Evolutionary conservation across 768 basidiomycete species (phyloP).

Genomic region (Pulveroboletus frians): DNA sequence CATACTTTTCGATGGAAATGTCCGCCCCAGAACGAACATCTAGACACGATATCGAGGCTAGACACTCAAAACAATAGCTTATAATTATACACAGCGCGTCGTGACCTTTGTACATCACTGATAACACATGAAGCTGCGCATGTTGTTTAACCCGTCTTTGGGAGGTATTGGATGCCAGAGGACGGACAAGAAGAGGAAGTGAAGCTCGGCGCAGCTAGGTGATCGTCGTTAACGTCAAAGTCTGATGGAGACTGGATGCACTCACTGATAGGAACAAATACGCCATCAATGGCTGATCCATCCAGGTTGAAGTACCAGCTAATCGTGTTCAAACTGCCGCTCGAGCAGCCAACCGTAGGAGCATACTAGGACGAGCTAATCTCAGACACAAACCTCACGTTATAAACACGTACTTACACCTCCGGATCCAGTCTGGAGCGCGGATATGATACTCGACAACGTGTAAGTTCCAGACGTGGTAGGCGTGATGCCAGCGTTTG

Average conservation of each 20-base stretch:
- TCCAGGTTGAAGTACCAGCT: slow-evolving; percentile 61
- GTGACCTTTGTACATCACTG: background rate
- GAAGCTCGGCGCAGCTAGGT: slow-evolving; percentile 43
- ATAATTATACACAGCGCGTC: too few species aligned
- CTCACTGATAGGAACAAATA: slow-evolving; percentile 55
- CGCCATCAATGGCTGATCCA: slow-evolving; percentile 65
- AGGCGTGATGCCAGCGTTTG: slow-evolving; percentile 69
- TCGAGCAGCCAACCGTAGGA: slow-evolving; percentile 44
- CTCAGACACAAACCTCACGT: background rate
- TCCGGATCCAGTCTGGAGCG: slow-evolving; percentile 50
- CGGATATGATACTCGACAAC: slow-evolving; percentile 47
- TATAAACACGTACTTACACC: slow-evolving; percentile 28
- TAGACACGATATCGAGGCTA: slow-evolving; percentile 34
- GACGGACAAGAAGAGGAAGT: slow-evolving; percentile 45
- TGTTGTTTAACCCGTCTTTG: slow-evolving; percentile 36
- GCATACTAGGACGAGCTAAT: slow-evolving; percentile 34
- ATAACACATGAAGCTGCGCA: background rate
- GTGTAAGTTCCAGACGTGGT: slow-evolving; percentile 53
- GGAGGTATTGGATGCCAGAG: slow-evolving; percentile 56
- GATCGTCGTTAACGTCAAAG: background rate
- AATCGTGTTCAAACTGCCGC: slow-evolving; percentile 38
- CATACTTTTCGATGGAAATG: slow-evolving; percentile 44
- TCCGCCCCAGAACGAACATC: slow-evolving; percentile 39
- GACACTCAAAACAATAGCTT: background rate
- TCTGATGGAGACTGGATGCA: background rate